Evolutionary conservation across 1,284 basidiomycete species (phyloP), one percentile per base, ranked within the genome.

Genomic region (Pseudozyma pruni): DNA sequence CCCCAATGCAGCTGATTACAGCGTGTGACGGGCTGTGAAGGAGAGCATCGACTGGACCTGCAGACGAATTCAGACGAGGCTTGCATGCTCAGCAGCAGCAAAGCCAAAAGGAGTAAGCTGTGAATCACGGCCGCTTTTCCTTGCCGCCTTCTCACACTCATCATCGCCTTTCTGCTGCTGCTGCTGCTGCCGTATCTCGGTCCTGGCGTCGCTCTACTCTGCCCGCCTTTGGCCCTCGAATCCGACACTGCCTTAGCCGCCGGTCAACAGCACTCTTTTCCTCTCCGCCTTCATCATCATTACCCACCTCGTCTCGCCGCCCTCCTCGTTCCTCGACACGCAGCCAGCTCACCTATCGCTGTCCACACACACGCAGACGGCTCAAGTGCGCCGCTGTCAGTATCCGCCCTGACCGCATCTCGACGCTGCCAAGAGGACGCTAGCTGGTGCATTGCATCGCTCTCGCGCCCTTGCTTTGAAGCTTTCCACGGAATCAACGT

Each of bases 221-320:
- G 4, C 29, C 27, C 14, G 8, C 27, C 27, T n/a, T 22, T 19
- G 27, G 46, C 46, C 33, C 38, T 48, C 27, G 46, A 27, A 20
- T 34, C 16, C 31, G 11, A n/a, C 29, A 39, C 46, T 29, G 46
- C 37, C 37, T 40, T 25, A 31, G 46, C 46, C 46, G 46, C 46
- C 46, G 46, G 37, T 39, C 46, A 49, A 14, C 35, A 19, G 33
- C 23, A 20, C 25, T 38, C 10, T n/a, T n/a, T n/a, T n/a, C n/a
- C 46, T 48, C 27, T 22, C 46, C 46, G 19, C 46, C n/a, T n/a
- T n/a, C n/a, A 39, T 10, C 32, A 29, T 20, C 8, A 37, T 35
- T 27, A 31, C n/a, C 19, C 32, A n/a, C 19, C 9, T 27, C 6
- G n/a, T 16, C 17, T 16, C 32, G 8, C 46, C 39, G 22, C n/a